Percentiles rank a stretch among this genome's conserved stretches.
phyloP scores from a whole-genome alignment of 2,329 filamentous ascomycete genomes.

The Microsporum audouinii region DNA sequence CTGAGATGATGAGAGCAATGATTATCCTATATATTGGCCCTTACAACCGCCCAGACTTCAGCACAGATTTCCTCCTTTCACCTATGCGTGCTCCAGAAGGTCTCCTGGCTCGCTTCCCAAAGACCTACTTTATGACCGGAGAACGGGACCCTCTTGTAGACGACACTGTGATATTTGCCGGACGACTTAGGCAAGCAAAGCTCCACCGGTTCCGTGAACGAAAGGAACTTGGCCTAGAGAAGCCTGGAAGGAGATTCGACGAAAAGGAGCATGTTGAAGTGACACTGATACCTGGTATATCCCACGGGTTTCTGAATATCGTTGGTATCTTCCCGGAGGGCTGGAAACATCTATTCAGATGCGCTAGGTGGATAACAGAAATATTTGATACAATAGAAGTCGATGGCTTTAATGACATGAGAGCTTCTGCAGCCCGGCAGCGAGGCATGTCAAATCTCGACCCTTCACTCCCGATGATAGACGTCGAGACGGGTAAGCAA shows the following conservation, averaged over 20 bases:
- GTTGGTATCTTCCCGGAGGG: slow-evolving; percentile 77
- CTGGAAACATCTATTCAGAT: slow-evolving; percentile 74
- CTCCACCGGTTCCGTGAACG: slow-evolving; percentile 45
- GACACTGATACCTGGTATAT: slow-evolving; percentile 73
- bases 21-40: slow-evolving; percentile 95
- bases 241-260: slow-evolving; percentile 48
- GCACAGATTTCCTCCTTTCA: slow-evolving; percentile 78
- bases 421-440: slow-evolving; percentile 11
- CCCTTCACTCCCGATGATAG: neutral
- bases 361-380: slow-evolving; percentile 69
- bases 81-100: slow-evolving; percentile 80
- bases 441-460: neutral
- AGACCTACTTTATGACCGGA: slow-evolving; percentile 86
- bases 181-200: slow-evolving; percentile 70
- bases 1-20: slow-evolving; percentile 99
- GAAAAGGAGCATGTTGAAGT: slow-evolving; percentile 71
- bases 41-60: slow-evolving; percentile 84
- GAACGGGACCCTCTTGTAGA: slow-evolving; percentile 93
- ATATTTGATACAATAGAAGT: slow-evolving; percentile 51
- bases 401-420: slow-evolving; percentile 24
- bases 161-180: slow-evolving; percentile 93
- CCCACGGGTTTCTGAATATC: slow-evolving; percentile 90
- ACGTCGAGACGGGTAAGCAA: neutral
- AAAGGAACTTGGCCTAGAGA: slow-evolving; percentile 46
- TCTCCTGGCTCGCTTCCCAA: slow-evolving; percentile 76